Evolutionary conservation across 2,329 filamentous ascomycete species (phyloP).

Genomic region (Sclerotinia subarctica): DNA sequence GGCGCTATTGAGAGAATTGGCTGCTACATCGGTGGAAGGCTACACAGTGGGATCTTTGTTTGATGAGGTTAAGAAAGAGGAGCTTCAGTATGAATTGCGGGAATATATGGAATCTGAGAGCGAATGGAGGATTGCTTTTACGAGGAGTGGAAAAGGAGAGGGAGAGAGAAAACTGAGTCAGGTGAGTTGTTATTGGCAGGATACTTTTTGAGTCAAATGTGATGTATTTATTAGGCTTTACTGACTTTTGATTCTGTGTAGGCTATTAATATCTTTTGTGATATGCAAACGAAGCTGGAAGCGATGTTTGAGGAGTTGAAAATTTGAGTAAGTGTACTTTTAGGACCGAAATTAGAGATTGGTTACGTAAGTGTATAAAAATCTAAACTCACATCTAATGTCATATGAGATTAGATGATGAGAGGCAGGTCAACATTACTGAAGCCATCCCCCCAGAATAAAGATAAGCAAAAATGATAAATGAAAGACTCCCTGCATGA

Average conservation of each 20-base stretch:
- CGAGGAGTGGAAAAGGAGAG: conserved; percentile 45
- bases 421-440: too few relatives aligned
- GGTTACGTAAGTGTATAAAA: too few relatives aligned
- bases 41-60: conserved; percentile 26
- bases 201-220: too few relatives aligned
- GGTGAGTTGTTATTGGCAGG: conserved; percentile 32
- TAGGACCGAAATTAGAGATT: not conserved
- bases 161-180: conserved; percentile 50
- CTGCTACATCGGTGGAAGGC: conserved; percentile 19
- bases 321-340: not conserved
- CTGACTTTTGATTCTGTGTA: conserved; percentile 31
- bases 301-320: conserved; percentile 40
- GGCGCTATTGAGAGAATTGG: conserved; percentile 42
- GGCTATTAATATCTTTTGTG: conserved; percentile 57
- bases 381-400: too few relatives aligned
- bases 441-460: too few relatives aligned
- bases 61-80: conserved; percentile 21
- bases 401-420: too few relatives aligned
- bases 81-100: not conserved
- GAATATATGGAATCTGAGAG: conserved; percentile 43
- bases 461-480: not conserved
- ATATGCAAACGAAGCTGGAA: conserved; percentile 53
- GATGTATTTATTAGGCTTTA: not conserved
- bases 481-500: too few relatives aligned
- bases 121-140: conserved; percentile 51